These are phyloP conservation scores for Fusarium subtropicale DNA, from an alignment of 2,329 filamentous ascomycete genomes.

Conservation along the genomic window DNA sequence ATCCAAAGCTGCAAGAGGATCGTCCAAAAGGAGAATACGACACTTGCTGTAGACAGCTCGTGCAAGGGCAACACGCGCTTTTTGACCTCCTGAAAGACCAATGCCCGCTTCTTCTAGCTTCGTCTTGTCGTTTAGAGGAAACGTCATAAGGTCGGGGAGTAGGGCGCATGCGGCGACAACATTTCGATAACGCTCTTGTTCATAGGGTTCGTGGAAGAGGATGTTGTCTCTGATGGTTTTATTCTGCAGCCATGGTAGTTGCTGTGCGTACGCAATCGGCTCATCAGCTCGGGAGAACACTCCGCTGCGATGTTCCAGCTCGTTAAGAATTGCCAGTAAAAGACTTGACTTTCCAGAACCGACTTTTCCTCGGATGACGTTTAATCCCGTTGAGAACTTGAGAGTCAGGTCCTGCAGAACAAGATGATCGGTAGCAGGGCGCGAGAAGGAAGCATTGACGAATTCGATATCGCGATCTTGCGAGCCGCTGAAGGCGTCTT, in stretches of 20 bases:
- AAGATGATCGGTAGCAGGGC: constrained; percentile 74
- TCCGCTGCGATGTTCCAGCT: constrained; percentile 73
- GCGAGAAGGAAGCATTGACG: constrained; percentile 77
- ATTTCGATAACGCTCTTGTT: constrained; percentile 66
- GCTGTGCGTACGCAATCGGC: constrained; percentile 67
- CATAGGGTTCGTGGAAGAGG: constrained; percentile 68
- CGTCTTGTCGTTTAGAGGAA: constrained; percentile 68
- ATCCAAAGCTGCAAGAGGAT: constrained; percentile 72
- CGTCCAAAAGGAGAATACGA: constrained; percentile 69
- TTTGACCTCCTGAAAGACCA: constrained; percentile 72
- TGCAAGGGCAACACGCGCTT: constrained; percentile 71
- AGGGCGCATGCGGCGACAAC: constrained; percentile 72
- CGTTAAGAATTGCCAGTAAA: constrained; percentile 68
- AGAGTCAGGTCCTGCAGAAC: constrained; percentile 62
- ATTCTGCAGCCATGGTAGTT: constrained; percentile 73
- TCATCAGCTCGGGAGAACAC: constrained; percentile 60
- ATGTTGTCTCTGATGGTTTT: constrained; percentile 75
- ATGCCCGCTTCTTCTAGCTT: constrained; percentile 72
- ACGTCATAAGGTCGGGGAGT: constrained; percentile 65
- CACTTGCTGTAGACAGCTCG: constrained; percentile 70
- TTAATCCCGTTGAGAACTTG: constrained; percentile 62
- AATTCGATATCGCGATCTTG: constrained; percentile 62
- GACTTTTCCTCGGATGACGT: constrained; percentile 68
- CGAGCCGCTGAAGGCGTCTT: constrained; percentile 54
- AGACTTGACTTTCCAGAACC: constrained; percentile 72